A percentile compares a stretch with the other conserved stretches of the same genome.
Conservation (phyloP, 192 early-diverging fungal species). For the Lunasporangiospora selenospora region DNA sequence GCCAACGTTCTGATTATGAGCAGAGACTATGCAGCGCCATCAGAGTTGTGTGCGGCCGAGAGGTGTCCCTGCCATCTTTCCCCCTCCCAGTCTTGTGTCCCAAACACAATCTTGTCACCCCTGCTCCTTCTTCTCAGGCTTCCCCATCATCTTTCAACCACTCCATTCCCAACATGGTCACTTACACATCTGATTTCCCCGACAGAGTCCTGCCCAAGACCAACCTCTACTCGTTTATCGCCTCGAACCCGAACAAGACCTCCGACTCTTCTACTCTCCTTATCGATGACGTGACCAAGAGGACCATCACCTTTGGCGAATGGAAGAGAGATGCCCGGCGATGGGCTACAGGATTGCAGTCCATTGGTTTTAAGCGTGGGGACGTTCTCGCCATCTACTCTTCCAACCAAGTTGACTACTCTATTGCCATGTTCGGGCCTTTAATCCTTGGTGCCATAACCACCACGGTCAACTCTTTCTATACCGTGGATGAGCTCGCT, state of each 20-base stretch:
- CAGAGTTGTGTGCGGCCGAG: too few species aligned
- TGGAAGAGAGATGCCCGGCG: constrained; percentile 38
- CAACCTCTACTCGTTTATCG: constrained; percentile 51
- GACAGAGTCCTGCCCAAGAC: constrained; percentile 49
- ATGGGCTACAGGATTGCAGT: constrained; percentile 54
- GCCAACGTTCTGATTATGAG: too few species aligned
- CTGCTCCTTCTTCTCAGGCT: background rate
- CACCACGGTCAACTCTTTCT: constrained; percentile 82
- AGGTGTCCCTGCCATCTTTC: too few species aligned
- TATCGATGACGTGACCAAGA: constrained; percentile 48
- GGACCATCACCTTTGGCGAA: constrained; percentile 50
- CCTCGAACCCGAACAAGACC: constrained; percentile 46
- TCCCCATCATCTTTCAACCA: background rate
- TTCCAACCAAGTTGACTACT: constrained; percentile 71
- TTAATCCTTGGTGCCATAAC: constrained; percentile 64
- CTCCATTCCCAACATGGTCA: constrained; percentile 20
- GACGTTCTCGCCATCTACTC: constrained; percentile 75
- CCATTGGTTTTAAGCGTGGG: constrained; percentile 65
- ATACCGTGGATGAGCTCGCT: constrained; percentile 76
- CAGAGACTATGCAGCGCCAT: too few species aligned
- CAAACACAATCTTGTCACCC: background rate
- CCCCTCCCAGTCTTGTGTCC: background rate
- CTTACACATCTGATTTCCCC: constrained; percentile 44
- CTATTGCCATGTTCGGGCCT: constrained; percentile 24
- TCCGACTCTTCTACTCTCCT: constrained; percentile 48